Evolutionary conservation across 2,329 filamentous ascomycete genomes (phyloP), one percentile per base, ranked within the genome.

Genomic region (Fusarium veterinarium): DNA sequence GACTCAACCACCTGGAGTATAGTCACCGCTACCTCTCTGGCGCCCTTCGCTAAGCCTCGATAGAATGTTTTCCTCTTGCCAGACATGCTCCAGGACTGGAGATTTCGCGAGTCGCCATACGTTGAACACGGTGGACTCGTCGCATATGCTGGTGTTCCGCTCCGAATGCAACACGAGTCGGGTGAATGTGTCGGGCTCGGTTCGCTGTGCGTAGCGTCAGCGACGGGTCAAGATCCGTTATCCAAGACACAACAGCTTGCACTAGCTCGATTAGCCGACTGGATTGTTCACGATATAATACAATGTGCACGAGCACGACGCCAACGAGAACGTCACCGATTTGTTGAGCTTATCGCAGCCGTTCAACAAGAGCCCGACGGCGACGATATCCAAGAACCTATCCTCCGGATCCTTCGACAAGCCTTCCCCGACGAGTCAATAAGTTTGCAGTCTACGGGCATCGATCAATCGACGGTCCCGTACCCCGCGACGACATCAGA

Each of bases 61-160:
- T 25, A 81, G 79, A 80, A 74, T 5, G 80, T 86, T 0, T 85
- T 86, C 55, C 77, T 81, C 23, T 41, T 86, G 1, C 80, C 81
- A 0, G 80, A 85, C 46, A 83, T 85, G 80, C 69, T 77, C 11
- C 71, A 80, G 8, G 84, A 86, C 57, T 86, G 84, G 84, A 79
- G 84, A 8, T 86, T 85, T 45, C 69, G 77, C 33, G 61, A 79
- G 2, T 84, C 81, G 0, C 84, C 84, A 1, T 79, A 83, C 35
- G 84, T 84, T 19, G 80, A 83, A 16, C 52, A 76, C 1, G 83
- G 82, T 8, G 83, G 84, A 5, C 74, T 86, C 8, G 67, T 75
- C 11, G 81, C 81, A 1, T 86, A 86, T 56, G 84, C 83, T 2
- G 84, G 84, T 23, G 81, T 80, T 2, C 81, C 79, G 3, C 76